These are phyloP conservation scores for Aspergillus uvarum DNA, from an alignment of 2,329 filamentous ascomycete genomes.

Conservation along the genomic window DNA sequence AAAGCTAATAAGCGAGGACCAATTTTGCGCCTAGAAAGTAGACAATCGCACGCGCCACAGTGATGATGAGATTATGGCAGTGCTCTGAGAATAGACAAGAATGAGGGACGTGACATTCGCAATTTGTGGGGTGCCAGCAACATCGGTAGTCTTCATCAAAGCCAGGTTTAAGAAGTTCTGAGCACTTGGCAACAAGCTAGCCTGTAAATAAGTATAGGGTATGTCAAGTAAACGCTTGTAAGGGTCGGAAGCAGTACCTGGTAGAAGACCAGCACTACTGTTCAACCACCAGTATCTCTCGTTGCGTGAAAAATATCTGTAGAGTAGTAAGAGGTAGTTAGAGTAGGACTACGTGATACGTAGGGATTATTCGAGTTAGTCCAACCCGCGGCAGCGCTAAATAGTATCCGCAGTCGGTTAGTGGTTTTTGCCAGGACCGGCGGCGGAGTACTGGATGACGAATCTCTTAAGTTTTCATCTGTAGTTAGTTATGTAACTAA, in stretches of 20 bases:
- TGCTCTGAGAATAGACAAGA: not conserved
- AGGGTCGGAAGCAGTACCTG: not conserved
- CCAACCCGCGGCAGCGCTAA: not conserved
- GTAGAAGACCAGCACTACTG: not conserved
- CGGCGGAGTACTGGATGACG: constrained; percentile 1
- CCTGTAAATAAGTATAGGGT: no score
- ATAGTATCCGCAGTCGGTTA: not conserved
- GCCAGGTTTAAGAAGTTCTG: not conserved
- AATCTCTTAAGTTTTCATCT: not conserved
- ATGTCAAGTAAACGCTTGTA: not conserved
- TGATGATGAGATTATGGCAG: not conserved
- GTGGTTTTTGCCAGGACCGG: not conserved
- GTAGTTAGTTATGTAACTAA: no score
- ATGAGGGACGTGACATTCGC: not conserved
- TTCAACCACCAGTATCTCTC: not conserved
- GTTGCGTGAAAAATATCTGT: not conserved
- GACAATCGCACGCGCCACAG: not conserved
- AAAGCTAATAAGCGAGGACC: no score
- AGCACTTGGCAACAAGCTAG: not conserved
- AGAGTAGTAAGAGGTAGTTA: not conserved
- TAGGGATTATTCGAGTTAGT: not conserved
- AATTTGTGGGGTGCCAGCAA: not conserved
- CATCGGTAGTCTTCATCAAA: not conserved
- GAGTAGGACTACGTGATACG: no score
- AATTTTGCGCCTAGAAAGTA: no score